A percentile compares a stretch with the other conserved stretches of the same genome.
phyloP scores from a whole-genome alignment of 345 rosid species.

The Theobroma cacao region DNA sequence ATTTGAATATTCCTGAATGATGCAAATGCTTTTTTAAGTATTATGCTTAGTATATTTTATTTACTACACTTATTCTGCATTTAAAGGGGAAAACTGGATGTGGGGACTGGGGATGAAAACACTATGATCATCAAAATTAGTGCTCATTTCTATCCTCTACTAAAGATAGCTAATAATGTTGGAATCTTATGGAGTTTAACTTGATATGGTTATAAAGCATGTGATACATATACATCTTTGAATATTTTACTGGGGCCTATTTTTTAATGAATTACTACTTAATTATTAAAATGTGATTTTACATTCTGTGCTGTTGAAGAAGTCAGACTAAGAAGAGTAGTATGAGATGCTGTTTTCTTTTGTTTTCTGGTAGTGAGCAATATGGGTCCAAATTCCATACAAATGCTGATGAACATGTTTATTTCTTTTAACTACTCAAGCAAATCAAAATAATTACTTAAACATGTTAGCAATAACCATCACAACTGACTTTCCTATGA shows the following conservation, averaged over 20 bases:
- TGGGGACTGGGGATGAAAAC: not conserved
- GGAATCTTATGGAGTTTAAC: not conserved
- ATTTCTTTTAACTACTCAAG: not conserved
- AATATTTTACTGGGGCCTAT: not conserved
- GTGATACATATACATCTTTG: not conserved
- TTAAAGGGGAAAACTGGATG: not conserved
- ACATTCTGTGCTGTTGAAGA: not conserved
- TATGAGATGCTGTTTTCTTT: not conserved
- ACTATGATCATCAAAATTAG: not conserved
- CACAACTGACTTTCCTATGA: not conserved
- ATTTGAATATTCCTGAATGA: too few species aligned
- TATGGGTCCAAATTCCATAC: not conserved
- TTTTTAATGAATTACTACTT: not conserved
- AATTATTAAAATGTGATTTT: not conserved
- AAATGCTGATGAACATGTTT: not conserved
- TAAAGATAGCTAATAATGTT: not conserved
- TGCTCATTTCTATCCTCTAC: not conserved
- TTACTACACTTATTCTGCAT: not conserved
- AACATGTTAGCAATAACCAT: not conserved
- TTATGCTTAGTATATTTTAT: too few species aligned
- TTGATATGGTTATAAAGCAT: not conserved
- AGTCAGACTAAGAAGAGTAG: not conserved
- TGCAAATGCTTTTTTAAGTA: too few species aligned
- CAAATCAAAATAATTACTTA: not conserved
- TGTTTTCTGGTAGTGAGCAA: not conserved